Base-by-base conservation (phyloP, 441 rosid genomes). In the Erodium trifolium region DNA sequence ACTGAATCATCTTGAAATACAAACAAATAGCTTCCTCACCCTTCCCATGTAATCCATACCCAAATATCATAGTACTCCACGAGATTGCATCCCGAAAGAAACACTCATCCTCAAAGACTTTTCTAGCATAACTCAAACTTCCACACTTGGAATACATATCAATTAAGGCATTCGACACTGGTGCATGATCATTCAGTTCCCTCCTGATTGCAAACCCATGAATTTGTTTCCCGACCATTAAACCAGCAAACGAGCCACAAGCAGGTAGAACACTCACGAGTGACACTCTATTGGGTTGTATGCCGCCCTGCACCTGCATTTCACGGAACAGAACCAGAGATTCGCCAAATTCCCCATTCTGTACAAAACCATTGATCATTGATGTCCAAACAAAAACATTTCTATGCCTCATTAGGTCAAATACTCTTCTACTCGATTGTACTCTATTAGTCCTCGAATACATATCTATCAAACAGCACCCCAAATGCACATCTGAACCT, bases 61-160 rank as follows among this genome's bases (percentile, higher is more conserved):
- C 95, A 18, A 83, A 84, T 66, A 89, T 81, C 82, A 87, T 79
- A 4, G 88, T 82, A 81, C 87, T 86, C 95, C 92, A 89, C 3
- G 95, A 82, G 73, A 87, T 78, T 2, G 82, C 78, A 78, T 85
- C 90, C 78, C 79, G 83, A 17, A 12, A 3, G 62, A 72, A 76
- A 7, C 77, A 73, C 63, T 43, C 68, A 64, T 70, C 68, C 41
- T 80, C 86, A 66, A 87, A 87, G 12, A 85, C 65, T 47, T 51
- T 75, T 77, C 81, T 87, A 7, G 90, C 90, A 57, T 66, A 76
- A 63, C 71, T 71, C 81, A 89, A 81, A 72, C 71, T 81, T 43
- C 92, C 95, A 45, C 87, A 82, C 74, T 89, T 89, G 4, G 81
- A 74, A 72, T 89, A 89, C 75, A 86, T 78, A 77, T 84, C 87